Percentiles rank a stretch among this genome's conserved stretches.
Conservation (phyloP, 192 early-diverging fungal genomes). For the Coemansia sp. region DNA sequence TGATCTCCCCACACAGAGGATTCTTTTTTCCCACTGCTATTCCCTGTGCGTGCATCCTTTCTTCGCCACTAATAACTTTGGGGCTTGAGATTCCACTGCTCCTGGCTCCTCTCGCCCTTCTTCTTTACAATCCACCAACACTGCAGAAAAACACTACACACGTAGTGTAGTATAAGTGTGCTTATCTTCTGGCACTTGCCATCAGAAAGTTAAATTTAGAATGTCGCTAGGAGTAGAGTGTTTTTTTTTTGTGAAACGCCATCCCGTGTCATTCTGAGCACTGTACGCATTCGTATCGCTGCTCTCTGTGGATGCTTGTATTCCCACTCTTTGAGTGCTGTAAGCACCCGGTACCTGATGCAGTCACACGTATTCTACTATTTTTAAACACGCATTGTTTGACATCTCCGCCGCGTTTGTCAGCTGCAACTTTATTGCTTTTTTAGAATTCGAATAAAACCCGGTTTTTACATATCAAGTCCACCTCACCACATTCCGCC, state of each 20-base stretch:
- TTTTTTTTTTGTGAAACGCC: no score
- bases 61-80: not conserved
- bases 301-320: not conserved
- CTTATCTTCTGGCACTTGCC: no score
- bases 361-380: not conserved
- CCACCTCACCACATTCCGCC: not conserved
- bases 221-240: no score
- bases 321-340: not conserved
- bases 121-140: not conserved
- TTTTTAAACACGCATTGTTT: not conserved
- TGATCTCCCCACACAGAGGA: not conserved
- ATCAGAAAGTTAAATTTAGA: no score
- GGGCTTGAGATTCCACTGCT: not conserved
- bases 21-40: not conserved
- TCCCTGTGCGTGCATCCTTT: not conserved
- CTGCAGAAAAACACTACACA: no score
- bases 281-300: not conserved
- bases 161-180: no score
- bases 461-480: not conserved
- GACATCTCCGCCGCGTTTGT: no score
- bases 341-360: not conserved
- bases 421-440: conserved; percentile 6
- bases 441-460: not conserved
- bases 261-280: no score
- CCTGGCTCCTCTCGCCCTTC: not conserved